These are phyloP conservation scores for Wickerhamomyces strasburgensis DNA, from an alignment of 805 yeast genomes.

Conservation along the genomic window DNA sequence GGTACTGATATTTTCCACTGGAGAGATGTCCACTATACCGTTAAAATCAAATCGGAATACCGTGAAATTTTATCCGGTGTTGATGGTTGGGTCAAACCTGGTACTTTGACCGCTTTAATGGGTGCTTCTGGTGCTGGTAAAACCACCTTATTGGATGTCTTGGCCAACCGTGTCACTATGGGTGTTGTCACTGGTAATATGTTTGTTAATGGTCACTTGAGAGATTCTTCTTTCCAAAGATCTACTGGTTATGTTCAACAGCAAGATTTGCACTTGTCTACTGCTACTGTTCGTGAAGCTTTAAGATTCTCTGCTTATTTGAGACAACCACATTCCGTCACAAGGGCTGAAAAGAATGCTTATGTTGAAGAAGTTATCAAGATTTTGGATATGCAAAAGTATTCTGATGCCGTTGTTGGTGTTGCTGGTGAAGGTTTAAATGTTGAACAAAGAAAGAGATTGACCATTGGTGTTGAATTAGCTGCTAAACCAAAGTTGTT, in stretches of 20 bases:
- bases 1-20: slow-evolving; percentile 63
- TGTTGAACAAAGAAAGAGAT: slow-evolving; percentile 61
- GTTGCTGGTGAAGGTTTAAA: slow-evolving; percentile 66
- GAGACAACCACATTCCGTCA: slow-evolving; percentile 54
- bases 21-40: slow-evolving; percentile 70
- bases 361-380: slow-evolving; percentile 64
- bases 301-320: slow-evolving; percentile 59
- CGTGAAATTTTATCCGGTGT: slow-evolving; percentile 59
- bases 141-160: slow-evolving; percentile 65
- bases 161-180: slow-evolving; percentile 64
- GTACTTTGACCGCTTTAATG: slow-evolving; percentile 74
- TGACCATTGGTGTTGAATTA: slow-evolving; percentile 62
- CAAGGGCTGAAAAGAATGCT: slow-evolving; percentile 51
- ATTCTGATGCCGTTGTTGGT: slow-evolving; percentile 72
- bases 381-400: slow-evolving; percentile 56
- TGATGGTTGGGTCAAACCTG: slow-evolving; percentile 82
- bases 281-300: slow-evolving; percentile 71
- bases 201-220: slow-evolving; percentile 57
- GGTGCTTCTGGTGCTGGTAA: slow-evolving; percentile 83
- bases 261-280: slow-evolving; percentile 64
- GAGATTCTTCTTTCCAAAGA: slow-evolving; percentile 58
- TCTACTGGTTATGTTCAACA: slow-evolving; percentile 62
- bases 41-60: slow-evolving; percentile 54
- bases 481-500: slow-evolving; percentile 60
- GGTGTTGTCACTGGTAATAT: slow-evolving; percentile 69